These are phyloP conservation scores for Peziza echinospora DNA, from an alignment of 495 filamentous ascomycete species.

Conservation along the genomic window DNA sequence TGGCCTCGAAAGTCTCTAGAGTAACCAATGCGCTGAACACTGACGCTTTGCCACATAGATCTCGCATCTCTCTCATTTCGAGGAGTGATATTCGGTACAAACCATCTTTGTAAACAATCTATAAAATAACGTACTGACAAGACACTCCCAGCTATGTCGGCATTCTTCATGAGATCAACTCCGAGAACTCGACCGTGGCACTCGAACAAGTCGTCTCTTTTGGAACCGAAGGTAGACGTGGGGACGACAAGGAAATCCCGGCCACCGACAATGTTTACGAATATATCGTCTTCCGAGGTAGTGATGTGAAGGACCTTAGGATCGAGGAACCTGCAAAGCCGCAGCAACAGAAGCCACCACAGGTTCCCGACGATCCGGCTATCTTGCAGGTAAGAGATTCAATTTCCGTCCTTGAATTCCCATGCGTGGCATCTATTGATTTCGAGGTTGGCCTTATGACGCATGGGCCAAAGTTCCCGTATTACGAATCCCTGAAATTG, in stretches of 20 bases:
- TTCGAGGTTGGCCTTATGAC: background rate
- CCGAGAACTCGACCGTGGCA: slow-evolving; percentile 84
- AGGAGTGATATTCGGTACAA: slow-evolving; percentile 87
- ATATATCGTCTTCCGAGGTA: slow-evolving; percentile 97
- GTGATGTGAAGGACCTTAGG: slow-evolving; percentile 92
- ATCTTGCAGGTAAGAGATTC: slow-evolving; percentile 68
- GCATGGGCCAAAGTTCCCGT: too few relatives aligned
- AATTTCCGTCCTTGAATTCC: slow-evolving; percentile 12
- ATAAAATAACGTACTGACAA: too few relatives aligned
- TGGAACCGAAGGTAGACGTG: slow-evolving; percentile 76
- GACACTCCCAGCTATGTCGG: slow-evolving; percentile 90
- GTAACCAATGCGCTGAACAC: background rate
- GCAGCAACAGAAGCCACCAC: slow-evolving; percentile 53
- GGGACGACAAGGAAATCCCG: slow-evolving; percentile 54
- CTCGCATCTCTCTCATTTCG: slow-evolving; percentile 75
- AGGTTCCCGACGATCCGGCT: slow-evolving; percentile 83
- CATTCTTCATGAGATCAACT: slow-evolving; percentile 92
- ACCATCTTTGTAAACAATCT: too few relatives aligned
- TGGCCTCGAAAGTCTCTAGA: background rate
- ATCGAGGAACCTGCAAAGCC: slow-evolving; percentile 50
- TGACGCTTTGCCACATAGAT: slow-evolving; percentile 26
- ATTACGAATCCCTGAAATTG: too few relatives aligned
- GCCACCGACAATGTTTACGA: slow-evolving; percentile 76
- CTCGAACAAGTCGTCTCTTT: slow-evolving; percentile 84
- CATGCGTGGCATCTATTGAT: background rate